phyloP scores from a whole-genome alignment of 805 yeast genomes.

The Suhomyces emberorum region DNA sequence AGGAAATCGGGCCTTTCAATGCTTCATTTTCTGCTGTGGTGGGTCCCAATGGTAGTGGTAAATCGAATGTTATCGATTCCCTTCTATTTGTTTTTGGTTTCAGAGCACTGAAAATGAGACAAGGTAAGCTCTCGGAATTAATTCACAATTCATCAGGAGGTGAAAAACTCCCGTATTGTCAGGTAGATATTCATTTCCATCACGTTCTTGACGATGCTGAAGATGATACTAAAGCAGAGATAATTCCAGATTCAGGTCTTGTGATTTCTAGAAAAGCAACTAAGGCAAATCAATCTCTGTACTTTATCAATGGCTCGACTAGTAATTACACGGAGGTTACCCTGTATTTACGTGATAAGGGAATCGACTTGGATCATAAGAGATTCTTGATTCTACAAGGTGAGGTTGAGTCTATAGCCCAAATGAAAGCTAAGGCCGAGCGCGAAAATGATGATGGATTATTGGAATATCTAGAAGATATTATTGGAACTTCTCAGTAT shows the following conservation, averaged over 20 bases:
- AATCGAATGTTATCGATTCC: conserved; percentile 95
- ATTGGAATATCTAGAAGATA: conserved; percentile 91
- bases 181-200: conserved; percentile 86
- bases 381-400: conserved; percentile 94
- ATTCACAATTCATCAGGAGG: conserved; percentile 83
- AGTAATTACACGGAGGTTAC: conserved; percentile 82
- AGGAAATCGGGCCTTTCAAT: conserved; percentile 92
- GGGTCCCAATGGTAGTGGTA: conserved; percentile 98
- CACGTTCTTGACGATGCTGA: conserved; percentile 61
- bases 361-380: conserved; percentile 92
- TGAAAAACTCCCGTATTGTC: conserved; percentile 62
- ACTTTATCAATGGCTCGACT: conserved; percentile 65
- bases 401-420: conserved; percentile 97
- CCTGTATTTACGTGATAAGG: conserved; percentile 65
- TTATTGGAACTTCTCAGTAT: conserved; percentile 89
- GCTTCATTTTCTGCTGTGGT: conserved; percentile 94
- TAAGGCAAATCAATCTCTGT: conserved; percentile 72
- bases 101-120: conserved; percentile 95
- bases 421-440: conserved; percentile 97
- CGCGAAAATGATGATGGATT: conserved; percentile 89
- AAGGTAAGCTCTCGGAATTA: conserved; percentile 84
- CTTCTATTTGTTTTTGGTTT: conserved; percentile 96
- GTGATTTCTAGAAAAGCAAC: conserved; percentile 79
- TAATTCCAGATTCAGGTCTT: conserved; percentile 54
- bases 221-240: conserved; percentile 25